Evolutionary conservation across 768 basidiomycete species (phyloP), one percentile per base, ranked within the genome.

Genomic region (Pleurotus sapidus): DNA sequence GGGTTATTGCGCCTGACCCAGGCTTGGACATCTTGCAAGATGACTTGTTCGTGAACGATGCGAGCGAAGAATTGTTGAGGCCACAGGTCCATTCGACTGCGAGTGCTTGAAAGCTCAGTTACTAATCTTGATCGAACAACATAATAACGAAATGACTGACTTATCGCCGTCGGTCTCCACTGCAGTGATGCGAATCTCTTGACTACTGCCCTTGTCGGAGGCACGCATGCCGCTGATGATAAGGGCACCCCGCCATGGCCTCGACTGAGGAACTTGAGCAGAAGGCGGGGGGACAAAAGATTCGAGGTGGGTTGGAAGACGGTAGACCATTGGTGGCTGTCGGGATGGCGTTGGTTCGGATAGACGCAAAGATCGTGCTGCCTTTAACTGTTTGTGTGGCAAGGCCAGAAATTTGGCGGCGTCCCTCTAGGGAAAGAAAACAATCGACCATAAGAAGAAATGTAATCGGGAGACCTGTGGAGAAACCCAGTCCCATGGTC

Each of bases 161-260:
- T 78, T 84, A 63, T 87, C 83, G n/a, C 86, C 84, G 65, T 86
- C 86, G 34, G 83, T 86, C 72, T 88, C 86, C 43, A 85, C 84
- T 23, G 84, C 84, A 25, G 84, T 84, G 63, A 86, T 82, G 53
- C 72, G 75, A 49, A 87, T 75, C 58, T 80, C 77, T 64, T 83
- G 82, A 61, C 69, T 77, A 63, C 73, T 75, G 60, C 70, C 72
- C 62, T 73, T 74, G 64, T 81, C 78, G 61, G 77, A 74, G 61
- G 73, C 59, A 57, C 79, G 66, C 72, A 78, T 74, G 60, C 81
- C 78, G 62, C 77, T 75, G 46, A 84, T 75, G 59, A 80, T 65
- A 64, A 88, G 71, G 3, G 74, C 67, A 34, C 86, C 85, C 49
- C 83, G 72, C 86, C 86, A 88, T 20, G 84, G 83, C 46, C 74